Base-by-base conservation (phyloP, 2,329 filamentous ascomycete genomes). In the Trichocomaceae sp. region DNA sequence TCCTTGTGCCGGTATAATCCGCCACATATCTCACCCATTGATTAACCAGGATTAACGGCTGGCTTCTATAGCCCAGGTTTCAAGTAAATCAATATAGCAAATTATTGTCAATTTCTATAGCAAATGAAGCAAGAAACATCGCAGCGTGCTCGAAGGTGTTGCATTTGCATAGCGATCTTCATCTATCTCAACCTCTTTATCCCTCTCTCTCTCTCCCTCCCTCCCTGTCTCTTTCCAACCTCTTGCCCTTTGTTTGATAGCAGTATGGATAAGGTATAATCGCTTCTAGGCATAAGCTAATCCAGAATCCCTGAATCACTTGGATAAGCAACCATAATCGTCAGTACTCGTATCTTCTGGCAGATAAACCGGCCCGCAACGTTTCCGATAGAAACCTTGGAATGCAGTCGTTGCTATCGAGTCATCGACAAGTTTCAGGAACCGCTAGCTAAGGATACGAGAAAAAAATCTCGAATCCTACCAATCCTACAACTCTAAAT, bases 371-470 rank as follows among this genome's bases (percentile, higher is more conserved):
- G 31, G 31, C 31, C 31, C 31, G 31, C 13, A n/a, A 8, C 31
- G 9, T 35, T 8, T 35, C 31, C 31, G 31, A 35, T 35, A 15
- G 31, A 35, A 29, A 10, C 10, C 23, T 8, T 33, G n/a, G n/a
- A n/a, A 12, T 33, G 29, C 29, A 33, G 29, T 33, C 29, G 2
- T 33, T 33, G 29, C 29, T 9, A 2, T 15, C 26, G 9, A 35
- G 12, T 35, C 7, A 15, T 35, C 10, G 12, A 35, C 22, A 31
- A 53, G 44, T 22, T 44, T 53, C 51, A 53, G 51, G 51, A 53
- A 53, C 51, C 22, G 33, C 44, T 31, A 53, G 31, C 19, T 37
- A n/a, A 13, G 12, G 13, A 26, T 19, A 23, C 26, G 50, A 35
- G 50, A 29, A 9, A 2, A 33, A 35, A 13, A 13, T 35, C 7